These are phyloP conservation scores for Astrothelium subdiscretum DNA, from an alignment of 495 filamentous ascomycete genomes.

Conservation along the genomic window DNA sequence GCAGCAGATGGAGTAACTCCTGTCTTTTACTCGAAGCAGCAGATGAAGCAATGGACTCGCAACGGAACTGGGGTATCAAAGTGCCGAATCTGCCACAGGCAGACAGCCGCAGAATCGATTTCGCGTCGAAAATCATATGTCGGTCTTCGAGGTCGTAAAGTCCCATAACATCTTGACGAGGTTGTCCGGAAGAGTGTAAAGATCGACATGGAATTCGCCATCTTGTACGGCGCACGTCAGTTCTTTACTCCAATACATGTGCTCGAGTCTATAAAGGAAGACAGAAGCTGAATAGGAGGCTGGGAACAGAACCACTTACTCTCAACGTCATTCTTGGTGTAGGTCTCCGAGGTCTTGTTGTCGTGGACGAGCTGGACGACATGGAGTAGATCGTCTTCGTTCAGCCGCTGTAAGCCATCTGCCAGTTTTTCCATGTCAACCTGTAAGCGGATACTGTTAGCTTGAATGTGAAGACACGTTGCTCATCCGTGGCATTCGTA, in stretches of 20 bases:
- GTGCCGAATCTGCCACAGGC: neutral
- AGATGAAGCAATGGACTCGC: neutral
- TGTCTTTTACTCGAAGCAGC: too few species aligned
- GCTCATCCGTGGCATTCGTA: neutral
- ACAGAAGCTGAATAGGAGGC: slow-evolving; percentile 2
- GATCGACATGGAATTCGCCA: slow-evolving; percentile 96
- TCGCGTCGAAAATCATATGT: slow-evolving; percentile 6
- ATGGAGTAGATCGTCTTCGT: slow-evolving; percentile 80
- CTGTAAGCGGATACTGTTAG: slow-evolving; percentile 21
- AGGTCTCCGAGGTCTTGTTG: slow-evolving; percentile 81
- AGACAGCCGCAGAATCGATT: neutral
- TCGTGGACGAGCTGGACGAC: slow-evolving; percentile 98
- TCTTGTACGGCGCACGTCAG: slow-evolving; percentile 36
- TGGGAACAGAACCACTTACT: slow-evolving; percentile 41
- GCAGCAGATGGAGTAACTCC: too few species aligned
- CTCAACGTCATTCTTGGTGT: slow-evolving; percentile 94
- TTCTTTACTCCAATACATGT: too few species aligned
- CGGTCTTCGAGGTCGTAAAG: slow-evolving; percentile 38
- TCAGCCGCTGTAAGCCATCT: slow-evolving; percentile 73
- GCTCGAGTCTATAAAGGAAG: neutral
- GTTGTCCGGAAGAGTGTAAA: slow-evolving; percentile 83
- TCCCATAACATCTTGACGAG: slow-evolving; percentile 91
- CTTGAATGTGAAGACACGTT: neutral
- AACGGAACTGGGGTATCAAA: neutral
- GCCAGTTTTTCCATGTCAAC: slow-evolving; percentile 96